A percentile compares a stretch with the other conserved stretches of the same genome.
Conservation (phyloP, 495 filamentous ascomycete species). For the Penicillium coffeae region DNA sequence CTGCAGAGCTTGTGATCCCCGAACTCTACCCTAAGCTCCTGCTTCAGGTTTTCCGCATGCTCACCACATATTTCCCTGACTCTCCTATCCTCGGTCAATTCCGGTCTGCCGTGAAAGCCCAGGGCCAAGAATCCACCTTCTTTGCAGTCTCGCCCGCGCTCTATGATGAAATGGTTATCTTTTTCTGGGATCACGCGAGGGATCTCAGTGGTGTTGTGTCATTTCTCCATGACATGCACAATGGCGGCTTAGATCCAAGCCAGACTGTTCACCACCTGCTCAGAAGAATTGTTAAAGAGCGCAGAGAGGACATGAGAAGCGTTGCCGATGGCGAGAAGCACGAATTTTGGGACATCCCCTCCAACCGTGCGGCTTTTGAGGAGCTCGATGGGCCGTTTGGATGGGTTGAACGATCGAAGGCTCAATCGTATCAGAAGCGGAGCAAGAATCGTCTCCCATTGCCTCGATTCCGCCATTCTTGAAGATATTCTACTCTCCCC, state of each 20-base stretch:
- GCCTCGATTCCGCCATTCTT: neutral
- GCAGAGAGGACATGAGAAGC: slow-evolving; percentile 16
- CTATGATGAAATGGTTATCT: slow-evolving; percentile 67
- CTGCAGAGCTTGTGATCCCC: slow-evolving; percentile 54
- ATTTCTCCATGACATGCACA: slow-evolving; percentile 73
- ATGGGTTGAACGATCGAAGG: slow-evolving; percentile 17
- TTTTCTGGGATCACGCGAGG: slow-evolving; percentile 59
- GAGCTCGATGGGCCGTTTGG: slow-evolving; percentile 28
- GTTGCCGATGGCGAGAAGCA: slow-evolving; percentile 3
- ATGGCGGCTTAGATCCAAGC: slow-evolving; percentile 61
- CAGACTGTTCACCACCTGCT: slow-evolving; percentile 52
- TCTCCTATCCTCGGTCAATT: slow-evolving; percentile 61
- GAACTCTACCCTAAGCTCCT: slow-evolving; percentile 65
- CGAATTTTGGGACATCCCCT: slow-evolving; percentile 40
- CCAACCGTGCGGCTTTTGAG: slow-evolving; percentile 30
- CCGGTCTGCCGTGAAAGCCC: slow-evolving; percentile 64
- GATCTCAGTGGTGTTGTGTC: slow-evolving; percentile 59
- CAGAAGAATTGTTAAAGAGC: slow-evolving; percentile 22
- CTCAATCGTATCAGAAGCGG: no score
- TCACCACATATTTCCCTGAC: slow-evolving; percentile 57
- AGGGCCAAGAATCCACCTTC: slow-evolving; percentile 66
- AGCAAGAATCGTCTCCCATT: neutral
- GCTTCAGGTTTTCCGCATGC: slow-evolving; percentile 56
- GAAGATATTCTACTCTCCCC: no score
- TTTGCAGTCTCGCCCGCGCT: slow-evolving; percentile 68